These are phyloP conservation scores for Exophiala phaeomuriformis DNA, from an alignment of 2,329 filamentous ascomycete species.

Conservation along the genomic window DNA sequence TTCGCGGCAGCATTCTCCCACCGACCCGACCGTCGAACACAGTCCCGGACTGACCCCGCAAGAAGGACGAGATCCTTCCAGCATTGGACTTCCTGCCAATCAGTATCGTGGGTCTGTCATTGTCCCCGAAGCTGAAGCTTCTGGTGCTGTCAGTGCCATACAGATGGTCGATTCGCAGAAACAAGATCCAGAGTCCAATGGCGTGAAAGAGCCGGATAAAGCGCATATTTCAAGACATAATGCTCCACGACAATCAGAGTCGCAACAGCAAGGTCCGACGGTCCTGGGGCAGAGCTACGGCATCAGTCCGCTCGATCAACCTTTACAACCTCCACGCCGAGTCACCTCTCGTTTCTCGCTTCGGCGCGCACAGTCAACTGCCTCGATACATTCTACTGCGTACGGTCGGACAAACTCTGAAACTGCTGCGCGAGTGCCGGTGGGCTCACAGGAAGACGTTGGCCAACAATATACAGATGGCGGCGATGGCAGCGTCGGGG, in stretches of 20 bases:
- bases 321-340: slow-evolving; percentile 25
- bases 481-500: slow-evolving; percentile 52
- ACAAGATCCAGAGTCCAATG: slow-evolving; percentile 6
- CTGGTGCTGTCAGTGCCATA: slow-evolving; percentile 4
- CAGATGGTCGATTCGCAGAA: slow-evolving; percentile 22
- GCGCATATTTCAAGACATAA: slow-evolving; percentile 19
- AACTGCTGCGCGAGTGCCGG: slow-evolving; percentile 25
- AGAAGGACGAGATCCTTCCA: slow-evolving; percentile 40
- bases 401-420: slow-evolving; percentile 28
- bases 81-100: slow-evolving; percentile 45
- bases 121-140: slow-evolving; percentile 16
- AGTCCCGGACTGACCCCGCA: slow-evolving; percentile 29
- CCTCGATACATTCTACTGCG: slow-evolving; percentile 37
- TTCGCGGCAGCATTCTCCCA: slow-evolving; percentile 45
- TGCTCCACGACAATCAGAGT: slow-evolving; percentile 9
- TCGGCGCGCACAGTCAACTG: slow-evolving; percentile 35
- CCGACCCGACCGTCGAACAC: slow-evolving; percentile 43
- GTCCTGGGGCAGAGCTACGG: slow-evolving; percentile 25
- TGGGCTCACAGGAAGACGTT: slow-evolving; percentile 22
- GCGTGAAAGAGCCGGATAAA: slow-evolving; percentile 15
- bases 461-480: slow-evolving; percentile 10
- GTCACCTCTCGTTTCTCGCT: slow-evolving; percentile 25
- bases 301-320: slow-evolving; percentile 24
- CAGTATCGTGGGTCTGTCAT: slow-evolving; percentile 33
- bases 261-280: slow-evolving; percentile 11